phyloP scores from a whole-genome alignment of 305 asterid genomes.

The Fraxinus nigra region DNA sequence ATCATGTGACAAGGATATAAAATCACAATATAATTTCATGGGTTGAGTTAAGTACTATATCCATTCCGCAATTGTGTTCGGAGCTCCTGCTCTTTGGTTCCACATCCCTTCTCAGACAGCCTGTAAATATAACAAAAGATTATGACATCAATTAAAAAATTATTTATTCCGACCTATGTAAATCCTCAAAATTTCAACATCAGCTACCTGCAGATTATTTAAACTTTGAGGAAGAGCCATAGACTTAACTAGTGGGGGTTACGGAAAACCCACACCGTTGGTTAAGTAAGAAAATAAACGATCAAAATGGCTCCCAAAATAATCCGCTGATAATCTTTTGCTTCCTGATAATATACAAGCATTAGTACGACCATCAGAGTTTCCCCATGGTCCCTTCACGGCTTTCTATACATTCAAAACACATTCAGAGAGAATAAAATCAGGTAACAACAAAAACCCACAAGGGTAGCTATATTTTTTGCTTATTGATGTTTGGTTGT shows the following conservation, averaged over 20 bases:
- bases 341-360: slow-evolving; percentile 27
- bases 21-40: slow-evolving; percentile 3
- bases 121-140: slow-evolving; percentile 22
- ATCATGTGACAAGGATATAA: background rate
- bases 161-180: background rate
- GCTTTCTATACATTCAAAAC: slow-evolving; percentile 29
- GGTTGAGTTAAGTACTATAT: slow-evolving; percentile 30
- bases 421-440: background rate
- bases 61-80: slow-evolving; percentile 18
- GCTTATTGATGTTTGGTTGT: background rate
- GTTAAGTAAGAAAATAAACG: slow-evolving; percentile 6
- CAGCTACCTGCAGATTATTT: slow-evolving; percentile 5
- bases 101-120: slow-evolving; percentile 27
- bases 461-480: background rate
- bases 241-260: background rate
- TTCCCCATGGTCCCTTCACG: slow-evolving; percentile 38
- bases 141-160: slow-evolving; percentile 4
- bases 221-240: background rate
- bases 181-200: background rate
- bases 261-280: slow-evolving; percentile 23
- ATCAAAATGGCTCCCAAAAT: slow-evolving; percentile 22
- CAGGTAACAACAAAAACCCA: background rate
- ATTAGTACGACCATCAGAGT: slow-evolving; percentile 20
- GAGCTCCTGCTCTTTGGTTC: slow-evolving; percentile 25
- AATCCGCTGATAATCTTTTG: slow-evolving; percentile 34